phyloP scores from a whole-genome alignment of 306 rosid genomes.

The Boehmeria nivea region DNA sequence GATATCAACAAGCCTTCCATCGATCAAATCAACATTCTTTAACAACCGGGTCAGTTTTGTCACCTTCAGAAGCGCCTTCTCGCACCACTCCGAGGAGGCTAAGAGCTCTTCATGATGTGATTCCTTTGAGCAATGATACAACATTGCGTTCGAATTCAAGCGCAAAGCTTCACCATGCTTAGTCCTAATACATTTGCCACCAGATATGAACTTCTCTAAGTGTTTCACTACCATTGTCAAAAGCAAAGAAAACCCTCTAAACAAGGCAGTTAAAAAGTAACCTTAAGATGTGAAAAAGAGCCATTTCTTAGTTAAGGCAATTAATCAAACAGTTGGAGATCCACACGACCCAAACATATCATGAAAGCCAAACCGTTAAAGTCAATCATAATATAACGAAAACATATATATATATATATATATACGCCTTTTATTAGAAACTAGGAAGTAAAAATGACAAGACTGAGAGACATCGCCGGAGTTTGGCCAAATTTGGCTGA shows the following conservation, averaged over 20 bases:
- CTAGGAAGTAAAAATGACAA: no score
- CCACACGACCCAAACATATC: no score
- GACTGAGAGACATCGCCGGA: no score
- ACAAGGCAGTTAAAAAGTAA: background rate
- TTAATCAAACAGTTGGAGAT: slow-evolving; percentile 23
- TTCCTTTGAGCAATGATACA: slow-evolving; percentile 44
- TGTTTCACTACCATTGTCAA: slow-evolving; percentile 34
- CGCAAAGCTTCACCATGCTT: slow-evolving; percentile 28
- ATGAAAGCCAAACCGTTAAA: no score
- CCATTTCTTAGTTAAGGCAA: slow-evolving; percentile 20
- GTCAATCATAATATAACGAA: no score
- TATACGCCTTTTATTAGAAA: no score
- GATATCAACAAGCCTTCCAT: slow-evolving; percentile 61
- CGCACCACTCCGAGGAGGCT: slow-evolving; percentile 41
- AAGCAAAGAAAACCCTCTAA: background rate
- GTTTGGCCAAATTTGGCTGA: no score
- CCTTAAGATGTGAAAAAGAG: background rate
- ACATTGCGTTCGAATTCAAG: slow-evolving; percentile 35
- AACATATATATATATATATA: no score
- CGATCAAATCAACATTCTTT: slow-evolving; percentile 47
- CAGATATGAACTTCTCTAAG: slow-evolving; percentile 12
- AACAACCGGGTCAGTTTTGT: slow-evolving; percentile 34
- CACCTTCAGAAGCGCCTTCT: slow-evolving; percentile 39
- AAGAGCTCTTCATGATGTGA: slow-evolving; percentile 25
- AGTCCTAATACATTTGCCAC: slow-evolving; percentile 21